Evolutionary conservation across 257 asterid genomes (phyloP), one percentile per base, ranked within the genome.

Genomic region (Ilex asprella): DNA sequence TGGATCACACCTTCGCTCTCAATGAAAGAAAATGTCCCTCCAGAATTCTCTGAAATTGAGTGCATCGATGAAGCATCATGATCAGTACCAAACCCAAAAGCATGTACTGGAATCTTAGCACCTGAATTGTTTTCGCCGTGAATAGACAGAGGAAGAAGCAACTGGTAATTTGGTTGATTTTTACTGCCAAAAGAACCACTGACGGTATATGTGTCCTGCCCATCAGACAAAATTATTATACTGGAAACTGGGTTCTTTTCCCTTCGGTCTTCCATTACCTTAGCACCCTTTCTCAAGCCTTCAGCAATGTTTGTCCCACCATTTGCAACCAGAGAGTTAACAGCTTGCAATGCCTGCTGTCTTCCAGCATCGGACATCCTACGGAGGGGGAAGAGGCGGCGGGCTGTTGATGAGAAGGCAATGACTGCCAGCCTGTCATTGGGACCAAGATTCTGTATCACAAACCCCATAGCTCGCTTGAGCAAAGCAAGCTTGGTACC

Each of bases 401-500:
- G 84, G 2, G 99, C 97, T 0, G 95, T 93, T 7, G 99, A 93
- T 44, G 99, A 93, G 80, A 93, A 93, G 63, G 97, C 91, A 39
- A 89, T 77, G n/a, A 93, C 97, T 3, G 97, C 84, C 70, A 93
- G 72, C 75, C 99, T 72, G 60, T 93, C 99, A 32, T 80, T 84
- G 1, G 97, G 97, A 39, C 97, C 90, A 1, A 93, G 97, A 65
- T 93, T 93, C 68, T 93, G 97, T 72, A 93, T 93, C 66, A 93
- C 90, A 32, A 93, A 93, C 10, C 97, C 99, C 99, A 93, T 93
- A n/a, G 99, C 99, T 16, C 97, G 88, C 75, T 93, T 93, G 27
- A 93, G 81, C 71, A 93, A 51, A 0, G 97, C 97, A 6, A 93
- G 96, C 84, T 93, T 93, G 2, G 97, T 89, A 27, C 99, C 99